Conservation (phyloP, 257 asterid species). For the Solanum commersonii region DNA sequence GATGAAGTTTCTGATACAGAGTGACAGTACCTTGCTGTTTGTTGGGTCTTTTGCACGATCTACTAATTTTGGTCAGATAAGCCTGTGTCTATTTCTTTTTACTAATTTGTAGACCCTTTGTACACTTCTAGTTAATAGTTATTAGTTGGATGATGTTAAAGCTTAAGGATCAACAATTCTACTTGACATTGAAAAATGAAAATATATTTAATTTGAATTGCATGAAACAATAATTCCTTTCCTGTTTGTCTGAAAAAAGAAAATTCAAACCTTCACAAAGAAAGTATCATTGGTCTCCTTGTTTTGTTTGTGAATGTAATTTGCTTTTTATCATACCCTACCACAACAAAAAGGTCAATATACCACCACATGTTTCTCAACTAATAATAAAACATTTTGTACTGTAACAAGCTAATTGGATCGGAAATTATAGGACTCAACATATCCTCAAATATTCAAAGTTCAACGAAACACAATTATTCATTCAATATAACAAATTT, state of each 20-base stretch:
- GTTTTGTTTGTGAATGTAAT: not conserved
- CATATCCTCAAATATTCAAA: not conserved
- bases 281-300: not conserved
- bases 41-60: not conserved
- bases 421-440: not conserved
- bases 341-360: not conserved
- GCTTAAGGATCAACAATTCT: not conserved
- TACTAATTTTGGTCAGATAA: not conserved
- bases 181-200: not conserved
- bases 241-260: not conserved
- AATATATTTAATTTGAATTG: not conserved
- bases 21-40: constrained; percentile 12
- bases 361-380: not conserved
- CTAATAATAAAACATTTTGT: not conserved
- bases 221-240: not conserved
- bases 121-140: not conserved
- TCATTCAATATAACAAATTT: not conserved
- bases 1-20: constrained; percentile 66
- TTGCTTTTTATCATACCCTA: not conserved
- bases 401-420: not conserved
- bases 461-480: not conserved
- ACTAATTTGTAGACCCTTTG: not conserved
- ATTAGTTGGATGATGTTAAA: not conserved
- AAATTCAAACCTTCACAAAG: not conserved
- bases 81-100: not conserved